Evolutionary conservation across 2,329 filamentous ascomycete species (phyloP), one percentile per base, ranked within the genome.

Genomic region (Aspergillus sp.): DNA sequence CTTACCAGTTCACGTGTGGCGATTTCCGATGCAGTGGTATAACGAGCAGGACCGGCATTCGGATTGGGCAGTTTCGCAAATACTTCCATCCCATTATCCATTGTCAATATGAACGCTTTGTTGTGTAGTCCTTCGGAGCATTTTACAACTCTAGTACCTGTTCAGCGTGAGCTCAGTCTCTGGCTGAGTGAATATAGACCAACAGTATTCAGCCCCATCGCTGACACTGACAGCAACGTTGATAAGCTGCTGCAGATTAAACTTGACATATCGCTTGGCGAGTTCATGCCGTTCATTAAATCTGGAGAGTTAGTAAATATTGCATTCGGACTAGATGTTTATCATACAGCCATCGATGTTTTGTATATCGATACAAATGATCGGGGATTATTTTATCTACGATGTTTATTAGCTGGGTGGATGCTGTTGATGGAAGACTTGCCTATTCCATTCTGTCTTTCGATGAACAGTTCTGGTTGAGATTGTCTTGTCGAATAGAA

Each of bases 41-140:
- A 51, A 32, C 41, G 48, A 7, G 50, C 37, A 38, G 53, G 51
- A 5, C 57, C 56, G 5, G 57, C 57, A 38, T 62, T 62, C 0
- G 57, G 58, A 31, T 60, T 62, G 11, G 56, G 58, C 26, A 62
- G 47, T 40, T 58, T 57, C 6, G 52, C 58, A 40, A 60, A 44
- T n/a, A 61, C 52, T 40, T 62, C 58, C 0, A 37, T 36, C 5
- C 57, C 59, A 45, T 61, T 59, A 33, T 60, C 50, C 55, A 61
- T 59, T n/a, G 50, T 57, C 45, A 70, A 47, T 5, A 62, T 43
- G 38, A 69, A 65, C n/a, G 61, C 61, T 58, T 67, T 51, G 45
- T 61, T 67, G 44, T 56, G 56, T 13, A 59, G 46, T 1, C 64
- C 64, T 48, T 67, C 64, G 2, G 49, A 37, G 26, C 58, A 60